phyloP scores from a whole-genome alignment of 2,329 filamentous ascomycete genomes.

The Coniochaeta hoffmannii region DNA sequence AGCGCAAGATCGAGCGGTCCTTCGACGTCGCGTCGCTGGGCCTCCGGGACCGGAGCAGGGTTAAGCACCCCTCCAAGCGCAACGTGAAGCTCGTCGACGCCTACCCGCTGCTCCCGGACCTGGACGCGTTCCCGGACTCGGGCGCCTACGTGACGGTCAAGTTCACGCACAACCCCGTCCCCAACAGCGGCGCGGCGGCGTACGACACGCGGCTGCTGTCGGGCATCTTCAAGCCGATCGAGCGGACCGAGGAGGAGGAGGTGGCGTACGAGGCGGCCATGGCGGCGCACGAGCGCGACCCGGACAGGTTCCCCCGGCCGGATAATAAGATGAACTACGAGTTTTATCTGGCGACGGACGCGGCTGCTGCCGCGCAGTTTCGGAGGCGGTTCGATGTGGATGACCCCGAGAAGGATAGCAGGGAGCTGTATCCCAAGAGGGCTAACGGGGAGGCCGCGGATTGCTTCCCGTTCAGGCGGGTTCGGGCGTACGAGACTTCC shows the following conservation, averaged over 20 bases:
- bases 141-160: conserved; percentile 65
- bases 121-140: conserved; percentile 62
- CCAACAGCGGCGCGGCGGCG: conserved; percentile 33
- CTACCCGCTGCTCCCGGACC: conserved; percentile 56
- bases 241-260: conserved; percentile 47
- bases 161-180: conserved; percentile 58
- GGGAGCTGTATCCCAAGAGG: conserved; percentile 40
- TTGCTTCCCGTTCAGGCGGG: conserved; percentile 53
- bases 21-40: conserved; percentile 48
- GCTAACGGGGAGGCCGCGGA: conserved; percentile 33
- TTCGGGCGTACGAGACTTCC: conserved; percentile 58
- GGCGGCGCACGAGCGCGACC: conserved; percentile 50
- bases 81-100: conserved; percentile 52
- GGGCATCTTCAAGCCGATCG: conserved; percentile 54
- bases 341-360: conserved; percentile 51
- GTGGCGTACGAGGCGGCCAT: conserved; percentile 40
- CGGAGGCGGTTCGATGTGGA: conserved; percentile 53
- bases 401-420: conserved; percentile 46
- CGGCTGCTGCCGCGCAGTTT: conserved; percentile 43
- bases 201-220: conserved; percentile 57
- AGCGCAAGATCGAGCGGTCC: conserved; percentile 57
- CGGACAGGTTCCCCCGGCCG: conserved; percentile 46
- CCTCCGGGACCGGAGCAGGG: conserved; percentile 43
- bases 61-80: conserved; percentile 53
- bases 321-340: conserved; percentile 57